phyloP scores from a whole-genome alignment of 2,329 filamentous ascomycete genomes.

The Rutstroemia sp. region DNA sequence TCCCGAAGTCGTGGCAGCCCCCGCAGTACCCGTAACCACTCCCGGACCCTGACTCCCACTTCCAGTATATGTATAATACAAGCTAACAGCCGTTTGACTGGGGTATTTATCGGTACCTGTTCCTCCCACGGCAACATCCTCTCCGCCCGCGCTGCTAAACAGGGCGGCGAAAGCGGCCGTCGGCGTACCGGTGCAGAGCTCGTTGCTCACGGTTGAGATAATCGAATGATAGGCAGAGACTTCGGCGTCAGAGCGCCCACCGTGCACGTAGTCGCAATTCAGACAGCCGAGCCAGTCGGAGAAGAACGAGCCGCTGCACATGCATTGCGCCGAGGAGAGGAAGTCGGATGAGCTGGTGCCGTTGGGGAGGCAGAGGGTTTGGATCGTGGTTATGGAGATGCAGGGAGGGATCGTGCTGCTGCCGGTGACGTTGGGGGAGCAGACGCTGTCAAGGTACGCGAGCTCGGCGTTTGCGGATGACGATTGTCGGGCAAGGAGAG shows the following conservation, averaged over 20 bases:
- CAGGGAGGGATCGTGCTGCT: slow-evolving; percentile 28
- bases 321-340: slow-evolving; percentile 31
- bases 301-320: slow-evolving; percentile 39
- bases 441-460: slow-evolving; percentile 14
- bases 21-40: slow-evolving; percentile 35
- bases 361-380: slow-evolving; percentile 30
- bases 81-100: slow-evolving; percentile 34
- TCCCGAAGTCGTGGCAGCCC: slow-evolving; percentile 27
- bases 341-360: slow-evolving; percentile 26
- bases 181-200: slow-evolving; percentile 34
- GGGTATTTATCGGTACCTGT: slow-evolving; percentile 30
- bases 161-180: slow-evolving; percentile 32
- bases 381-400: slow-evolving; percentile 30
- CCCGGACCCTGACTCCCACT: slow-evolving; percentile 34
- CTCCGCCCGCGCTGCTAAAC: slow-evolving; percentile 28
- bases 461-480: slow-evolving; percentile 1
- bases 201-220: slow-evolving; percentile 30
- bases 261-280: slow-evolving; percentile 35
- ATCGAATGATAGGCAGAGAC: slow-evolving; percentile 31
- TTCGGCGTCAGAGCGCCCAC: slow-evolving; percentile 32
- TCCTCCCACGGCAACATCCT: slow-evolving; percentile 25
- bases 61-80: slow-evolving; percentile 34
- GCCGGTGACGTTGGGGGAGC: slow-evolving; percentile 11
- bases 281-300: slow-evolving; percentile 37
- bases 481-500: neutral